Evolutionary conservation across 2,329 filamentous ascomycete genomes (phyloP).

Genomic region (Hypoxylon sp.): DNA sequence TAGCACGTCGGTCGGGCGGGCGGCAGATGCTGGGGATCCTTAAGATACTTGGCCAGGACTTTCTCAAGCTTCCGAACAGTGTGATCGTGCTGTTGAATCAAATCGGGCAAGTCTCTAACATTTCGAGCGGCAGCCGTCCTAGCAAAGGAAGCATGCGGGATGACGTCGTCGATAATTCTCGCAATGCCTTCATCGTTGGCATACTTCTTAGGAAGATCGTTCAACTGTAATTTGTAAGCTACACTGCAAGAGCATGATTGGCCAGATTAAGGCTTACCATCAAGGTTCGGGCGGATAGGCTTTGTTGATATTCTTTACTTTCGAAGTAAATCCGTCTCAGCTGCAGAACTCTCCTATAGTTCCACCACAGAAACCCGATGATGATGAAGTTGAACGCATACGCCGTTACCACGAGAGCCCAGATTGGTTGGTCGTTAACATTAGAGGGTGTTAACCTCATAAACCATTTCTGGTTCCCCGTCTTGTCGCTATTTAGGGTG

Average conservation of each 20-base stretch:
- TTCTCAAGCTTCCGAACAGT: conserved; percentile 86
- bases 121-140: conserved; percentile 83
- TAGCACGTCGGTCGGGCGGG: conserved; percentile 82
- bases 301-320: conserved; percentile 88
- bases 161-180: conserved; percentile 84
- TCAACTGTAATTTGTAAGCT: conserved; percentile 72
- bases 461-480: conserved; percentile 63
- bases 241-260: background rate
- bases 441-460: conserved; percentile 72
- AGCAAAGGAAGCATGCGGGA: conserved; percentile 73
- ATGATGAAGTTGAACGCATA: conserved; percentile 82
- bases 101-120: conserved; percentile 87
- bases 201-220: conserved; percentile 83
- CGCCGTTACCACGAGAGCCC: conserved; percentile 72
- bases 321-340: conserved; percentile 86
- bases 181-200: conserved; percentile 90
- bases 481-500: conserved; percentile 61
- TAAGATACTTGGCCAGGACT: conserved; percentile 90
- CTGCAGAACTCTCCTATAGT: conserved; percentile 81
- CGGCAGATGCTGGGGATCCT: conserved; percentile 86
- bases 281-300: conserved; percentile 81
- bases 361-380: conserved; percentile 88
- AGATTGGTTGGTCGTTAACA: conserved; percentile 67
- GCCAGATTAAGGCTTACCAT: conserved; percentile 65
- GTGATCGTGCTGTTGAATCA: conserved; percentile 87